Conservation (phyloP, 768 basidiomycete species). For the Infundibulicybe gibba region DNA sequence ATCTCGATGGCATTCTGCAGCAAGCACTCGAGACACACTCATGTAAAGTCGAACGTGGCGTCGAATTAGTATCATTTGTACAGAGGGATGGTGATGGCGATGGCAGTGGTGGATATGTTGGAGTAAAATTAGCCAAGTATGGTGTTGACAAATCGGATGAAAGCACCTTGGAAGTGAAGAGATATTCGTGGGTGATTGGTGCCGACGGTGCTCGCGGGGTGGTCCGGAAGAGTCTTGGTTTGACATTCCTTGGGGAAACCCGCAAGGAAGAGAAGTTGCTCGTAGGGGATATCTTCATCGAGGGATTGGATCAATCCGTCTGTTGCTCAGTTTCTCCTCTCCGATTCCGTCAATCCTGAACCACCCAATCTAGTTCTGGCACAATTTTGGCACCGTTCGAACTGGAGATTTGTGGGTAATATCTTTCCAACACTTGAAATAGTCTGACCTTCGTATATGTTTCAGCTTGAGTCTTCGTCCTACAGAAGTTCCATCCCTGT, state of each 20-base stretch:
- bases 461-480: constrained; percentile 5
- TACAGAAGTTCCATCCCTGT: constrained; percentile 2
- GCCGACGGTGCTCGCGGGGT: neutral
- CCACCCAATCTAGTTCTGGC: too few species aligned
- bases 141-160: constrained; percentile 35
- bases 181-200: neutral
- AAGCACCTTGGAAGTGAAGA: neutral
- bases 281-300: constrained; percentile 26
- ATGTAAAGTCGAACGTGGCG: constrained; percentile 37
- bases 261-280: constrained; percentile 28
- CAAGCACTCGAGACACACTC: neutral
- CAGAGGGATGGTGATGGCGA: constrained; percentile 23
- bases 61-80: constrained; percentile 38
- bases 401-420: too few species aligned
- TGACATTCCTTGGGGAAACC: constrained; percentile 38
- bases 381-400: too few species aligned
- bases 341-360: too few species aligned
- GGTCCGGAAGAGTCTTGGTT: constrained; percentile 26
- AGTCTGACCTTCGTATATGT: neutral
- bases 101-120: constrained; percentile 21
- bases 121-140: constrained; percentile 27
- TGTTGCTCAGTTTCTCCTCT: neutral
- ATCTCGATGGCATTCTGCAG: too few species aligned
- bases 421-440: too few species aligned
- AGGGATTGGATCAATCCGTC: neutral